Base-by-base conservation (phyloP, 2,329 filamentous ascomycete species). In the Xylariaceae sp. region DNA sequence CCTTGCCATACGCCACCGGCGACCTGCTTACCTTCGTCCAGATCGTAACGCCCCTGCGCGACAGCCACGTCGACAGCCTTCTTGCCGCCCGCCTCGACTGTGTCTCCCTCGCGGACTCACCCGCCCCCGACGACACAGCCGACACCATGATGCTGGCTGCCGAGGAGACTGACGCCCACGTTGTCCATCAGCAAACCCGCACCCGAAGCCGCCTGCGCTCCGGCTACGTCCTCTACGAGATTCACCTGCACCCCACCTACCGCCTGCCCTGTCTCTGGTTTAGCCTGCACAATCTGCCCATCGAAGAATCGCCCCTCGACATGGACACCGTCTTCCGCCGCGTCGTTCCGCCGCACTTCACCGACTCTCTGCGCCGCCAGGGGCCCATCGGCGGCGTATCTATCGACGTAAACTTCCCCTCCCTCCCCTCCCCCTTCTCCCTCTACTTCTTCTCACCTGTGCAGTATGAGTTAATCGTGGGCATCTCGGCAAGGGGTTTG, bases 251-350 rank as follows among this genome's bases (percentile, higher is more conserved):
- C 61, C 82, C 86, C 50, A 88, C 85, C 51, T 93, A 92, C 71
- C 80, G 80, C 55, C 81, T 87, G 42, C 89, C 89, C 9, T 88
- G 88, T 53, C 76, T 92, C 50, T 92, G 88, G 81, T 90, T 93
- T 73, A 81, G 75, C 48, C 70, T 90, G 62, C 79, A 82, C 59
- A 77, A 79, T 54, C 71, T 84, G 53, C 78, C 80, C 16, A 70
- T 74, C 44, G 75, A 77, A 52, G 81, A 84, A 57, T 73, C 77
- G 38, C 71, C 82, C 12, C 78, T 86, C 63, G 78, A 80, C 62
- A 74, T 90, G 60, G 85, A 90, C 55, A 81, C 82, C 4, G 81
- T 91, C 56, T 90, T 90, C 68, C 77, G 82, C 56, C 79, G 80
- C 58, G 75, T 93, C 44, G 87, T 92, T 42, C 87, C 88, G 16